These are phyloP conservation scores for Clavariopsis aquatica DNA, from an alignment of 495 filamentous ascomycete species.

Conservation along the genomic window DNA sequence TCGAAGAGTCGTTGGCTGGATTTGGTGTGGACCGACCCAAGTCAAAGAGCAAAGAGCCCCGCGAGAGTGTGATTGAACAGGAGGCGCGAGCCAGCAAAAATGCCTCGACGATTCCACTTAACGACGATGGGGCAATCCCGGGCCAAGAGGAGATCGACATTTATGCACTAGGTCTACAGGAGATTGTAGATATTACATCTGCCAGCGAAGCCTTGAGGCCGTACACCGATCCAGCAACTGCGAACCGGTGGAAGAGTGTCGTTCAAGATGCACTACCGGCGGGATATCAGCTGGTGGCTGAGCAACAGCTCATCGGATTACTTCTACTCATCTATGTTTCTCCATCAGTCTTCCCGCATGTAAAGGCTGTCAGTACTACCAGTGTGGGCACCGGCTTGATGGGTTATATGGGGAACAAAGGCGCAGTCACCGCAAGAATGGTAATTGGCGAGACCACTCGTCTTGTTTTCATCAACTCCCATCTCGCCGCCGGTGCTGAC, in stretches of 20 bases:
- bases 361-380: slow-evolving; percentile 74
- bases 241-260: slow-evolving; percentile 76
- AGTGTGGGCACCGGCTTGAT: slow-evolving; percentile 83
- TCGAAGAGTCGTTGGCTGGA: slow-evolving; percentile 61
- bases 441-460: slow-evolving; percentile 88
- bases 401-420: slow-evolving; percentile 96
- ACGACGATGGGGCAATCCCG: slow-evolving; percentile 44
- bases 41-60: slow-evolving; percentile 28
- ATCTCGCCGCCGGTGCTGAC: slow-evolving; percentile 84
- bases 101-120: slow-evolving; percentile 45
- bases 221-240: slow-evolving; percentile 68
- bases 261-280: slow-evolving; percentile 68
- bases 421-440: slow-evolving; percentile 77
- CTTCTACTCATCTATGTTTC: slow-evolving; percentile 84
- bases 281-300: slow-evolving; percentile 74
- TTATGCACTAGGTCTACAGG: slow-evolving; percentile 88
- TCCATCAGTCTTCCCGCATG: slow-evolving; percentile 65
- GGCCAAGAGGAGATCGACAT: slow-evolving; percentile 71
- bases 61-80: slow-evolving; percentile 49
- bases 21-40: slow-evolving; percentile 44
- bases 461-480: slow-evolving; percentile 84
- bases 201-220: slow-evolving; percentile 64
- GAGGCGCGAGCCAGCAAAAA: slow-evolving; percentile 45
- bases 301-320: slow-evolving; percentile 83
- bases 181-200: slow-evolving; percentile 83